Conservation (phyloP, 1,139 yeast species). For the Yamadazyma buinensis region DNA sequence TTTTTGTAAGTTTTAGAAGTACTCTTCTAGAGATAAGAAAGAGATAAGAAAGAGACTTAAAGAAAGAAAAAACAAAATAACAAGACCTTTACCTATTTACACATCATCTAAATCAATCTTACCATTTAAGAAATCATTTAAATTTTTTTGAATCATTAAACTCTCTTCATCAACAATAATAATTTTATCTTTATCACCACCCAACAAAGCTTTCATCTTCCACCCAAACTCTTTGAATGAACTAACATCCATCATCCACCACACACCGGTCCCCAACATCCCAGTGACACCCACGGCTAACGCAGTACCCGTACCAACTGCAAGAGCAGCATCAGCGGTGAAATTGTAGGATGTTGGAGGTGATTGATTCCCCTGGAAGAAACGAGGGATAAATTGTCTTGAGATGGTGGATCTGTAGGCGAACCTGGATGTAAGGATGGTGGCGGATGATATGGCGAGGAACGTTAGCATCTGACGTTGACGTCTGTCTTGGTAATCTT, state of each 20-base stretch:
- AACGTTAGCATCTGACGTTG: constrained; percentile 70
- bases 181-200: constrained; percentile 60
- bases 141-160: constrained; percentile 47
- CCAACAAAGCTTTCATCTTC: constrained; percentile 62
- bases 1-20: too few relatives aligned
- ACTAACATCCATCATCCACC: constrained; percentile 77
- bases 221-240: constrained; percentile 67
- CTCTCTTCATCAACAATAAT: constrained; percentile 63
- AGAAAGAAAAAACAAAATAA: too few relatives aligned
- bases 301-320: constrained; percentile 77
- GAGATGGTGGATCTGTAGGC: constrained; percentile 73
- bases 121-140: constrained; percentile 45
- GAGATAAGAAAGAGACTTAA: too few relatives aligned
- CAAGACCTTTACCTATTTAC: too few relatives aligned
- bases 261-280: constrained; percentile 69
- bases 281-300: constrained; percentile 71
- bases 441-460: constrained; percentile 66
- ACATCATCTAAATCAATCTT: constrained; percentile 24
- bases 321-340: constrained; percentile 81
- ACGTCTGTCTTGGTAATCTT: constrained; percentile 52
- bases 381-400: constrained; percentile 71
- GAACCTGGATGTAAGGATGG: constrained; percentile 68
- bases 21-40: too few relatives aligned
- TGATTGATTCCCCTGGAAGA: constrained; percentile 81
- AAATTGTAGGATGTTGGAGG: constrained; percentile 76